Base-by-base conservation (phyloP, 176 grass and related monocot genomes). In the Zizania latifolia region DNA sequence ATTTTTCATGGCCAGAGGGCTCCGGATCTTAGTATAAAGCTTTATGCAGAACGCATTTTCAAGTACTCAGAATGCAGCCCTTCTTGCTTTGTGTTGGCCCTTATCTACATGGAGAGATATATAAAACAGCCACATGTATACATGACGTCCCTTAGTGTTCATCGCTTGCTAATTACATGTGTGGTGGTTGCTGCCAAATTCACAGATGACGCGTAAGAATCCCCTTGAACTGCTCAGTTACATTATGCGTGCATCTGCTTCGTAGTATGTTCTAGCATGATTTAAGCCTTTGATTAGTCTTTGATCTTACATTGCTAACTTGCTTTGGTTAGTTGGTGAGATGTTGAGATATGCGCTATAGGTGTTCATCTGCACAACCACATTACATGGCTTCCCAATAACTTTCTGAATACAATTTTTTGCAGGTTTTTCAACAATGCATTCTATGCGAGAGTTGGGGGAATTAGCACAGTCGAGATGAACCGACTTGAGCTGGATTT, bases 51-150 rank as follows among this genome's bases (percentile, higher is more conserved):
- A 45, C 88, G 93, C 21, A 97, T 97, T 71, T 97, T 90, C 83
- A 97, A 97, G 71, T 97, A 97, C 39, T 80, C 90, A 10, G 83
- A 89, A 36, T 97, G 94, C 71, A 97, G 94, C 63, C 94, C 90
- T 30, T 97, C 90, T 24, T 97, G 94, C 78, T 97, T 93, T 78
- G 83, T 97, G n/a, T 67, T 89, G 72, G 94, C 80, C 55, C 88
- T 91, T 45, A 69, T 93, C 77, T 97, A 97, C 77, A 91, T 93
- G 61, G 88, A 97, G 59, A 92, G 86, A 82, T 97, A 92, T 85
- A 85, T 97, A 55, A 80, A 85, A 54, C 85, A 93, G 85, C 83
- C 93, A 72, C 57, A 90, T 58, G 71, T 90, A 46, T 85, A 84
- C 82, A 65, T 97, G 65, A 90, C 87, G 3, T 76, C 80, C 76